Evolutionary conservation across 1,139 yeast species (phyloP).

Genomic region (Protomyces inundatus): DNA sequence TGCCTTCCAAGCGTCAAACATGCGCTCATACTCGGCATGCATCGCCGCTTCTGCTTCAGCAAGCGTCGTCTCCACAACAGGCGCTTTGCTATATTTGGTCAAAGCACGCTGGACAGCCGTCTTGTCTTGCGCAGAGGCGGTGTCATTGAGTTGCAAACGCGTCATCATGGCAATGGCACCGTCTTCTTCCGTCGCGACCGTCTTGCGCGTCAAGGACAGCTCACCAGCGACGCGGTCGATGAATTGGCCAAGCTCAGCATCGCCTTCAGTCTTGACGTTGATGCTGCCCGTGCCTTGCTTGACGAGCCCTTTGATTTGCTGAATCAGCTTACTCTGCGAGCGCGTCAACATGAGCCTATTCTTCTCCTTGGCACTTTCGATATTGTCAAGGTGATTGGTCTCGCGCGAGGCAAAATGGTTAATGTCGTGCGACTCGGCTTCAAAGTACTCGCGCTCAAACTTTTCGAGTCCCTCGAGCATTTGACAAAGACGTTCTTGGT

Average conservation of each 20-base stretch:
- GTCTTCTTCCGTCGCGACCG: conserved; percentile 55
- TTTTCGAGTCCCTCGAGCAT: conserved; percentile 82
- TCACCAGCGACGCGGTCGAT: conserved; percentile 35
- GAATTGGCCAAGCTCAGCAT: conserved; percentile 36
- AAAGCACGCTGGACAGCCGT: conserved; percentile 35
- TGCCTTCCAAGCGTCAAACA: conserved; percentile 78
- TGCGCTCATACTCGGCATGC: conserved; percentile 39
- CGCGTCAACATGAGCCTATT: conserved; percentile 65
- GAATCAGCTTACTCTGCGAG: conserved; percentile 63
- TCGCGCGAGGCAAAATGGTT: conserved; percentile 87
- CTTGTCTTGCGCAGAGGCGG: conserved; percentile 33
- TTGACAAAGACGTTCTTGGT: conserved; percentile 60
- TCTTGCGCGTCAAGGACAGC: conserved; percentile 54
- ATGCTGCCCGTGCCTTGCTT: conserved; percentile 7
- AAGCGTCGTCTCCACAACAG: conserved; percentile 57
- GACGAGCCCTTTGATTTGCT: conserved; percentile 35
- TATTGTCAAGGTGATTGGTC: conserved; percentile 50
- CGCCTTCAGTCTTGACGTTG: conserved; percentile 24
- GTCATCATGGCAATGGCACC: conserved; percentile 40
- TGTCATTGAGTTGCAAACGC: conserved; percentile 17
- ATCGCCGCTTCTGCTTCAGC: conserved; percentile 51
- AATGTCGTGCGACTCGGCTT: conserved; percentile 64
- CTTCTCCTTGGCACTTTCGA: conserved; percentile 31
- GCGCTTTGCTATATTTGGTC: conserved; percentile 62
- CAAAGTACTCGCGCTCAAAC: conserved; percentile 53